phyloP scores from a whole-genome alignment of 257 asterid species.

The Solanum chmielewskii region DNA sequence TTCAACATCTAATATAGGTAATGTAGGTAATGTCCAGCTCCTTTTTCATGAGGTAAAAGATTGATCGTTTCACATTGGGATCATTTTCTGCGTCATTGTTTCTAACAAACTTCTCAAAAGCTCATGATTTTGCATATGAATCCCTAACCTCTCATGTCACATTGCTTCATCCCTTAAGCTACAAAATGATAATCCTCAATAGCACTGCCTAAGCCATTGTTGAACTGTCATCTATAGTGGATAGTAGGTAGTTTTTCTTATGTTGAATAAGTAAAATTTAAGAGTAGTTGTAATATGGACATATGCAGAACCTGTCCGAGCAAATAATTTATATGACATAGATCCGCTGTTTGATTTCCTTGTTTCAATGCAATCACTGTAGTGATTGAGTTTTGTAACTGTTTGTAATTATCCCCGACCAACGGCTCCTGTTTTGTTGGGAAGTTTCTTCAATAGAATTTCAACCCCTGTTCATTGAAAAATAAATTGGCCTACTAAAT shows the following conservation, averaged over 20 bases:
- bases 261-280: not conserved
- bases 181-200: not conserved
- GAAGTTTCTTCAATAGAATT: not conserved
- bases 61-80: not conserved
- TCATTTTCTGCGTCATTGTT: not conserved
- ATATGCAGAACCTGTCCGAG: not conserved
- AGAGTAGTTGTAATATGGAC: not conserved
- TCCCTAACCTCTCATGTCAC: not conserved
- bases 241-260: not conserved
- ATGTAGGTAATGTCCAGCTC: not conserved
- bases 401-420: not conserved
- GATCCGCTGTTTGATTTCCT: not conserved
- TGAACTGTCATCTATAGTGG: not conserved
- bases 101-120: not conserved
- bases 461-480: not conserved
- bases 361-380: not conserved
- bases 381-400: not conserved
- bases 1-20: not conserved
- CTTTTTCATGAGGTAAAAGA: not conserved
- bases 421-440: not conserved
- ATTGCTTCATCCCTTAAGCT: not conserved
- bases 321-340: not conserved
- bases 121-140: not conserved
- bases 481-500: not conserved
- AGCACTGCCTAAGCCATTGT: not conserved